Percentiles rank a stretch among this genome's conserved stretches.
Evolutionary conservation across 2,329 filamentous ascomycete genomes (phyloP).

Genomic region (Lasiodiplodia citricola): DNA sequence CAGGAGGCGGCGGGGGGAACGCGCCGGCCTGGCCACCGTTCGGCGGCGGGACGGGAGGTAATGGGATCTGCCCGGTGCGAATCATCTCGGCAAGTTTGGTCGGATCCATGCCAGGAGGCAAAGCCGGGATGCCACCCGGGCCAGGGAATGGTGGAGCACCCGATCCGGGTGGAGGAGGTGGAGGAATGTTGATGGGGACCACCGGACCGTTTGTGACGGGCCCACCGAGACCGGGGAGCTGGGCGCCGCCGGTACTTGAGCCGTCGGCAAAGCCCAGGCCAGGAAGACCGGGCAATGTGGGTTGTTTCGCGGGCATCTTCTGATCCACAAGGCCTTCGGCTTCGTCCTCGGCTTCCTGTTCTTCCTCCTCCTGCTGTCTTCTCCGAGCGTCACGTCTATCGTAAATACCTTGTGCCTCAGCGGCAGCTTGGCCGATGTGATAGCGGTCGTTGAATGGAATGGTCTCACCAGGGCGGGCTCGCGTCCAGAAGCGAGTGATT

Average conservation of each 20-base stretch:
- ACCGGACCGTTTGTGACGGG: slow-evolving; percentile 34
- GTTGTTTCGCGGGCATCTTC: slow-evolving; percentile 70
- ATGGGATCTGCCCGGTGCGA: slow-evolving; percentile 42
- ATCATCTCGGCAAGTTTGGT: slow-evolving; percentile 42
- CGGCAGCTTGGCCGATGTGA: slow-evolving; percentile 91
- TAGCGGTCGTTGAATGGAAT: slow-evolving; percentile 87
- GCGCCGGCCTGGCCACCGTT: slow-evolving; percentile 30
- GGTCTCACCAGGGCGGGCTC: slow-evolving; percentile 85
- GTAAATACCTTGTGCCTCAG: slow-evolving; percentile 94
- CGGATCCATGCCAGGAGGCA: slow-evolving; percentile 35
- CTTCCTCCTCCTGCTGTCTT: slow-evolving; percentile 87
- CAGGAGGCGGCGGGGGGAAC: slow-evolving; percentile 33
- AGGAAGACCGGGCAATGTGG: slow-evolving; percentile 63
- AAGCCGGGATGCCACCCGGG: slow-evolving; percentile 28
- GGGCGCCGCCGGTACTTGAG: slow-evolving; percentile 49
- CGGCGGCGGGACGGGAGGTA: slow-evolving; percentile 39
- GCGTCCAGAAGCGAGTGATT: slow-evolving; percentile 95
- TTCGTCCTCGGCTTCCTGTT: slow-evolving; percentile 92
- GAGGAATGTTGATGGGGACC: slow-evolving; percentile 16
- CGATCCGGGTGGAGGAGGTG: slow-evolving; percentile 38
- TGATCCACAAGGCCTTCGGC: slow-evolving; percentile 92
- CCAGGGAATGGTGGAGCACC: slow-evolving; percentile 34
- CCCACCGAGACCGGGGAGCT: slow-evolving; percentile 56
- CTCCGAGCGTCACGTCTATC: slow-evolving; percentile 78
- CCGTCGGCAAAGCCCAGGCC: slow-evolving; percentile 53